These are phyloP conservation scores for Pulveroboletus sp. DNA, from an alignment of 768 basidiomycete species.

Conservation along the genomic window DNA sequence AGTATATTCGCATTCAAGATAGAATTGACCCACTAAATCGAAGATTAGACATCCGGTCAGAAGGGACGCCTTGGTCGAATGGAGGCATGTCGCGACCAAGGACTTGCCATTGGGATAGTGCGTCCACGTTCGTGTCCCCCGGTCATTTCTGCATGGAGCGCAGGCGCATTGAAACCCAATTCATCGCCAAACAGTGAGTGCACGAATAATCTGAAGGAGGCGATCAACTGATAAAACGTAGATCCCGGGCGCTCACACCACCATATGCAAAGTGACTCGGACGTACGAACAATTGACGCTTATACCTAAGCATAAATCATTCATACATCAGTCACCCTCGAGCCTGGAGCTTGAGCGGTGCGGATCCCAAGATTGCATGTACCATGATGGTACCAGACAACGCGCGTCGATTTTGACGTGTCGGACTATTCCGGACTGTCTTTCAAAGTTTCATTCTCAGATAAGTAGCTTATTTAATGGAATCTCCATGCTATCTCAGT, in stretches of 20 bases:
- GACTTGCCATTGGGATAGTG: not conserved
- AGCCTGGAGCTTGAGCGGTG: not conserved
- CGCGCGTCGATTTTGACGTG: not conserved
- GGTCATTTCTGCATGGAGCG: not conserved
- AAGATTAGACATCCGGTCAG: not conserved
- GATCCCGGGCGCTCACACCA: not conserved
- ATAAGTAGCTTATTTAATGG: no score
- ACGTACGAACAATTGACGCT: constrained; percentile 11
- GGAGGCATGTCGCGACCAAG: not conserved
- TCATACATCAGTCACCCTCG: constrained; percentile 11
- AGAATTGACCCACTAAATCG: no score
- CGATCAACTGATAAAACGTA: not conserved
- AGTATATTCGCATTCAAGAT: no score
- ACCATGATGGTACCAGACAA: no score
- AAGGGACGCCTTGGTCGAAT: not conserved
- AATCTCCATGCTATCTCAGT: no score
- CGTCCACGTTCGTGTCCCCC: constrained; percentile 9
- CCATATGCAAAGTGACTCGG: constrained; percentile 2
- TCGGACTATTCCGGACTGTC: not conserved
- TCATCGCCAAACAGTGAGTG: no score
- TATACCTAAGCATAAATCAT: rapidly evolving
- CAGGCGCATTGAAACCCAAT: no score
- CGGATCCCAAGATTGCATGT: not conserved
- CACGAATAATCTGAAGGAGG: no score
- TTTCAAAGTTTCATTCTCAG: no score